Conservation (phyloP, 495 filamentous ascomycete species). For the Umbilicaria muhlenbergii region DNA sequence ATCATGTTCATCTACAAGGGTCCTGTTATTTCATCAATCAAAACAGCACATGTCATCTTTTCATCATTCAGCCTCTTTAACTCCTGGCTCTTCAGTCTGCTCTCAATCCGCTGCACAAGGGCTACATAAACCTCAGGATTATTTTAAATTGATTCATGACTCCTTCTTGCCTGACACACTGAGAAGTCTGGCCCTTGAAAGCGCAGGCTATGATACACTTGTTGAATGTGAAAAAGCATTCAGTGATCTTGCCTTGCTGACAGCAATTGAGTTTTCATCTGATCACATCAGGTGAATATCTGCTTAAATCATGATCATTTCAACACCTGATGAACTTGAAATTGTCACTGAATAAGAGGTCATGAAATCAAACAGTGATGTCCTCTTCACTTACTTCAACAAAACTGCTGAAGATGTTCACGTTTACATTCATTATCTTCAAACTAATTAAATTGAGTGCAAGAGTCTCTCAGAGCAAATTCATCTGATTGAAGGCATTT, state of each 20-base stretch:
- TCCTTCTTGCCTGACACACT: slow-evolving; percentile 3
- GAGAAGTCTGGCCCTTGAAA: slow-evolving; percentile 1
- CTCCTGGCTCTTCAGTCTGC: slow-evolving; percentile 2
- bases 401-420: background rate
- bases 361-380: slow-evolving; percentile 1
- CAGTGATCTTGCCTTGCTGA: slow-evolving; percentile 1
- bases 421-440: slow-evolving; percentile 1
- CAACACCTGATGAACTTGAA: slow-evolving; percentile 3
- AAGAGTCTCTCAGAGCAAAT: slow-evolving; percentile 3
- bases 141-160: slow-evolving; percentile 1
- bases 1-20: slow-evolving; percentile 1
- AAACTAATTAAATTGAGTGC: background rate
- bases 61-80: slow-evolving; percentile 1
- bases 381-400: slow-evolving; percentile 2
- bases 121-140: slow-evolving; percentile 1
- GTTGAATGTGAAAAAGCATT: slow-evolving; percentile 2
- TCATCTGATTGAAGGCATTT: slow-evolving; percentile 1
- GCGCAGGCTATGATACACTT: slow-evolving; percentile 4
- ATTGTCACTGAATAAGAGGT: slow-evolving; percentile 1
- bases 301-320: slow-evolving; percentile 2
- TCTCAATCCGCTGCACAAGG: slow-evolving; percentile 3
- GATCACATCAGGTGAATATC: slow-evolving; percentile 1
- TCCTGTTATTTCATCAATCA: slow-evolving; percentile 3
- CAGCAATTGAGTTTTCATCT: slow-evolving; percentile 1
- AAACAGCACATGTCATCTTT: slow-evolving; percentile 1